These are phyloP conservation scores for Pseudocercospora crystallina DNA, from an alignment of 2,329 filamentous ascomycete species.

Conservation along the genomic window DNA sequence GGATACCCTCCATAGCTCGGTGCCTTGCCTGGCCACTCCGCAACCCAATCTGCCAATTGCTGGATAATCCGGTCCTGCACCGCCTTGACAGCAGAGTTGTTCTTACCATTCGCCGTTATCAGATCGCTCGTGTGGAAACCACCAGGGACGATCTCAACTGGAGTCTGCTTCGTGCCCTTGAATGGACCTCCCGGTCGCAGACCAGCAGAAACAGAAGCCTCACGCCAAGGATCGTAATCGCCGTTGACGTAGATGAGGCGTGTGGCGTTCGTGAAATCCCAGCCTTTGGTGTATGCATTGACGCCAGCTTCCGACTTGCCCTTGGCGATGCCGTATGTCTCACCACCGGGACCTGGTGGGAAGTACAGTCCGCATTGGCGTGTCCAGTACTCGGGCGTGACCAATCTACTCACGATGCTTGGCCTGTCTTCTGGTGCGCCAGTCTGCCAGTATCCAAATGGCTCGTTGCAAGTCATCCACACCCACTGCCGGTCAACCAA, in stretches of 20 bases:
- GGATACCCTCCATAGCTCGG: too few relatives aligned
- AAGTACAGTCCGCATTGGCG: constrained; percentile 58
- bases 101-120: constrained; percentile 45
- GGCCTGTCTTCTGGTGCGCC: constrained; percentile 49
- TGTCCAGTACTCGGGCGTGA: constrained; percentile 54
- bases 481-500: constrained; percentile 54
- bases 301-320: constrained; percentile 51
- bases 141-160: constrained; percentile 55
- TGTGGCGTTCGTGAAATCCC: constrained; percentile 51
- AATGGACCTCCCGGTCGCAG: constrained; percentile 58
- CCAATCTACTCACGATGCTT: constrained; percentile 55
- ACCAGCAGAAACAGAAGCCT: constrained; percentile 53
- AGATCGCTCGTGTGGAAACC: constrained; percentile 60
- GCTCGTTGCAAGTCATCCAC: constrained; percentile 65
- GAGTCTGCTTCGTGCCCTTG: constrained; percentile 46
- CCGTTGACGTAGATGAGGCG: constrained; percentile 61
- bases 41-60: constrained; percentile 56
- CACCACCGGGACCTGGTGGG: constrained; percentile 48
- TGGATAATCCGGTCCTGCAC: constrained; percentile 52
- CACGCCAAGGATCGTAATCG: constrained; percentile 61
- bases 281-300: constrained; percentile 58
- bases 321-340: constrained; percentile 50
- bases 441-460: constrained; percentile 59
- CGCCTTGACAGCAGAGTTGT: constrained; percentile 49
- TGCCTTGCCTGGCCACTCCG: constrained; percentile 39